Evolutionary conservation across 495 filamentous ascomycete genomes (phyloP).

Genomic region (Penicillium manginii): DNA sequence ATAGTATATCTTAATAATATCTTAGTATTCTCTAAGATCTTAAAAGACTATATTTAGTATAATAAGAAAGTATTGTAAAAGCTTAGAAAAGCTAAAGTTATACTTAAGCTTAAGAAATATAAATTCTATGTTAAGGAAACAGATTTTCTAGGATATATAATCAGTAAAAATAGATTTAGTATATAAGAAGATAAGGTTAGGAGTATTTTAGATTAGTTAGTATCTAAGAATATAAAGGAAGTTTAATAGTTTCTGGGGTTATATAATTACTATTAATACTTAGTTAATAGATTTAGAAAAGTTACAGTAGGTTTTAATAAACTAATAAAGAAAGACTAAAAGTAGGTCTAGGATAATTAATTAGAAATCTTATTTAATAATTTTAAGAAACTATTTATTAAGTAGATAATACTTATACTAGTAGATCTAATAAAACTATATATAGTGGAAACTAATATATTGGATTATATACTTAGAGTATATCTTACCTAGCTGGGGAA

Average conservation of each 20-base stretch:
- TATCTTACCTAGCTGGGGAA: constrained; percentile 8
- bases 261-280: constrained; percentile 18
- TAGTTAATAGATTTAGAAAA: constrained; percentile 15
- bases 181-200: constrained; percentile 17
- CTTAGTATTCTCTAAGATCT: constrained; percentile 26
- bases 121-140: constrained; percentile 14
- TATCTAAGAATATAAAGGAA: constrained; percentile 10
- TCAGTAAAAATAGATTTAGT: constrained; percentile 10
- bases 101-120: neutral
- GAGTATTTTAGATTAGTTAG: constrained; percentile 9
- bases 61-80: too few species aligned
- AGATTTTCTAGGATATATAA: constrained; percentile 15
- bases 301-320: constrained; percentile 1
- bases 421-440: constrained; percentile 15
- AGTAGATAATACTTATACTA: neutral
- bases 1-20: constrained; percentile 41
- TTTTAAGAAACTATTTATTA: constrained; percentile 10
- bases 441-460: constrained; percentile 21
- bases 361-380: constrained; percentile 12
- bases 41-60: neutral
- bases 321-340: constrained; percentile 14
- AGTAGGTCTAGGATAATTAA: constrained; percentile 11
- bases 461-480: constrained; percentile 6
- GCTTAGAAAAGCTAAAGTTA: neutral
- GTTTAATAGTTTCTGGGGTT: constrained; percentile 18